A percentile compares a stretch with the other conserved stretches of the same genome.
Evolutionary conservation across 495 filamentous ascomycete species (phyloP).

Genomic region (Daldinia bambusicola): DNA sequence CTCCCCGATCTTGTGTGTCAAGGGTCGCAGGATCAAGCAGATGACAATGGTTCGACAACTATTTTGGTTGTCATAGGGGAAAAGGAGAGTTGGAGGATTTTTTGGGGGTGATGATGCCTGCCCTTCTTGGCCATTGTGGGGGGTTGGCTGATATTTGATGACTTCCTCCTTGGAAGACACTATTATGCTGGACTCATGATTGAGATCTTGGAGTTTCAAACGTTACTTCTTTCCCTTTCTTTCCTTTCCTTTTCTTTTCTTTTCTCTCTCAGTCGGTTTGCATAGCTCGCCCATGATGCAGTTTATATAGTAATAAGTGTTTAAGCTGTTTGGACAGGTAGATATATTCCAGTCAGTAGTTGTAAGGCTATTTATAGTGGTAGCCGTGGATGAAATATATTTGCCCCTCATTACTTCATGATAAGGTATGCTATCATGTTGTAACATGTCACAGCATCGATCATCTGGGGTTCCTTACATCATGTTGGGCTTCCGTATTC

Average conservation of each 20-base stretch:
- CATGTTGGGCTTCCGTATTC: not conserved
- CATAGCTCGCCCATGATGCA: slow-evolving; percentile 3
- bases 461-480: not conserved
- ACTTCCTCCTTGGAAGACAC: slow-evolving; percentile 12
- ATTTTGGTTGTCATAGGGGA: slow-evolving; percentile 22
- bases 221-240: not conserved
- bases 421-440: not conserved
- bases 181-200: slow-evolving; percentile 3
- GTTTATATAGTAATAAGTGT: not conserved
- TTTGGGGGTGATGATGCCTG: slow-evolving; percentile 17
- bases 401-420: not conserved
- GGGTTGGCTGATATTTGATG: slow-evolving; percentile 21
- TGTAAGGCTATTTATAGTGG: not conserved
- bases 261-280: not conserved
- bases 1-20: slow-evolving; percentile 28
- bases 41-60: slow-evolving; percentile 29
- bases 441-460: not conserved
- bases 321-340: not conserved
- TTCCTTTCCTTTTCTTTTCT: not conserved
- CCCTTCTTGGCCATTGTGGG: slow-evolving; percentile 18
- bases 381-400: not conserved
- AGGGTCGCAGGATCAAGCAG: slow-evolving; percentile 35
- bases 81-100: slow-evolving; percentile 36
- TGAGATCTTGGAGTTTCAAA: not conserved
- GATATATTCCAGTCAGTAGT: not conserved